Percentiles rank a stretch among this genome's conserved stretches.
Conservation (phyloP, 768 basidiomycete species). For the Vararia minispora region DNA sequence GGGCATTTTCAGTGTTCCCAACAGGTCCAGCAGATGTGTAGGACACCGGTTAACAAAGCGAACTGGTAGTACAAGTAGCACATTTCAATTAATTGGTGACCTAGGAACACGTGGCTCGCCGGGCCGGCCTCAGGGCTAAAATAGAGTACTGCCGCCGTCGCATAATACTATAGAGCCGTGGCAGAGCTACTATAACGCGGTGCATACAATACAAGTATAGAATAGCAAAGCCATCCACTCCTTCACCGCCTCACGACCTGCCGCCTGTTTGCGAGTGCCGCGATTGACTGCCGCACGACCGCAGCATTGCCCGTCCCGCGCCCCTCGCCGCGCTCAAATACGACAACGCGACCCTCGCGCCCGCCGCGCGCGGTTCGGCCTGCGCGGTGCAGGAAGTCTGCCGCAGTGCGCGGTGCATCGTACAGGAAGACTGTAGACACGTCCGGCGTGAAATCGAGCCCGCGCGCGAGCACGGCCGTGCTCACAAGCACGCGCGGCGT, state of each 20-base stretch:
- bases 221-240: not conserved
- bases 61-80: no score
- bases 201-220: not conserved
- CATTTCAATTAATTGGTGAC: no score
- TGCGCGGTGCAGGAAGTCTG: slow-evolving; percentile 89
- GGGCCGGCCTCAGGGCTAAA: no score
- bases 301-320: slow-evolving; percentile 43
- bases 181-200: no score
- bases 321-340: slow-evolving; percentile 64
- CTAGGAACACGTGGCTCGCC: no score
- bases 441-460: slow-evolving; percentile 76
- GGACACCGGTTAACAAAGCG: no score
- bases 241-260: no score
- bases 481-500: slow-evolving; percentile 69
- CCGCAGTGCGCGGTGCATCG: slow-evolving; percentile 80
- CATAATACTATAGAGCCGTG: no score
- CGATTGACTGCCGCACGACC: slow-evolving; percentile 40
- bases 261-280: slow-evolving; percentile 21
- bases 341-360: slow-evolving; percentile 53
- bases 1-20: no score
- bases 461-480: slow-evolving; percentile 83
- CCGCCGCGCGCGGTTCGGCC: slow-evolving; percentile 77
- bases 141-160: no score
- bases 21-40: no score
- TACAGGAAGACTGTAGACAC: slow-evolving; percentile 80